These are phyloP conservation scores for Leucocoprinus sp. DNA, from an alignment of 768 basidiomycete species.

Conservation along the genomic window DNA sequence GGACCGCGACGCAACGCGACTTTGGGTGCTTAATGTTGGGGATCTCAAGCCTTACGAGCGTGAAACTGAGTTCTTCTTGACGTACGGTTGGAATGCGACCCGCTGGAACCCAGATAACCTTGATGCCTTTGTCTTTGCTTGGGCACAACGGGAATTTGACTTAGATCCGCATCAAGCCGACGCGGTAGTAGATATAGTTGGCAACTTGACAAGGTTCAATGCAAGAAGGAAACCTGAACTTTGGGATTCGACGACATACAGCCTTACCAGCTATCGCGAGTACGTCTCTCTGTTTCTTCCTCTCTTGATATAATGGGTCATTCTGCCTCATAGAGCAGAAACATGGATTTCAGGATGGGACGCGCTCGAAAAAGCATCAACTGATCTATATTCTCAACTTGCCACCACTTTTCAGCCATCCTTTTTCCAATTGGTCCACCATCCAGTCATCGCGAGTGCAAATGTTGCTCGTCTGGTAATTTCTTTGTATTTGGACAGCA, in stretches of 20 bases:
- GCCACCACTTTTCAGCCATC: conserved; percentile 39
- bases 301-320: not conserved
- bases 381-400: conserved; percentile 43
- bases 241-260: conserved; percentile 51
- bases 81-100: conserved; percentile 49
- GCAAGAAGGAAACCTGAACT: conserved; percentile 59
- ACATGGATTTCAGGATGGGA: conserved; percentile 43
- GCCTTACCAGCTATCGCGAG: conserved; percentile 61
- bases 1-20: conserved; percentile 43
- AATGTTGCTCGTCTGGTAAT: conserved; percentile 45
- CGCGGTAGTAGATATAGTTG: conserved; percentile 42
- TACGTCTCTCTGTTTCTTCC: conserved; percentile 23
- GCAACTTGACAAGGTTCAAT: conserved; percentile 48
- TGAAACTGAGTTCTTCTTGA: conserved; percentile 60
- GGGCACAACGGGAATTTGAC: conserved; percentile 61
- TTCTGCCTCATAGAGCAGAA: conserved; percentile 39
- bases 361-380: conserved; percentile 37
- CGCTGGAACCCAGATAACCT: conserved; percentile 47
- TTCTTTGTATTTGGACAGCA: not conserved
- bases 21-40: conserved; percentile 72
- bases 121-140: conserved; percentile 39
- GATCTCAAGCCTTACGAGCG: conserved; percentile 69
- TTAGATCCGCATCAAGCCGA: conserved; percentile 29
- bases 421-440: conserved; percentile 64
- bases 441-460: conserved; percentile 48